A percentile compares a stretch with the other conserved stretches of the same genome.
Evolutionary conservation across 306 rosid genomes (phyloP).

Genomic region (Cyclanthera cordifolia): DNA sequence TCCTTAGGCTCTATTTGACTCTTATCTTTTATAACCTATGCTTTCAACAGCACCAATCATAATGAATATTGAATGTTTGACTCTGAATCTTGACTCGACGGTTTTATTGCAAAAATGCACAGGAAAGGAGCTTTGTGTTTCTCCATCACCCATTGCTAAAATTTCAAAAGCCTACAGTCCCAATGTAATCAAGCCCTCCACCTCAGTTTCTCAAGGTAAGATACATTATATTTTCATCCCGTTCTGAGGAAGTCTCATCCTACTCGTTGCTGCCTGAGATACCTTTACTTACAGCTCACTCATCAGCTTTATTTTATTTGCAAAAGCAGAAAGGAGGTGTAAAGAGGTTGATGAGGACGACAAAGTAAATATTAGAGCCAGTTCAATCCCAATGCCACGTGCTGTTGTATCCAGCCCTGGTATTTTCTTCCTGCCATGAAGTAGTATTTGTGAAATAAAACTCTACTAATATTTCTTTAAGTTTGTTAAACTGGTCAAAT

Average conservation of each 20-base stretch:
- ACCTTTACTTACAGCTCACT: slow-evolving; percentile 13
- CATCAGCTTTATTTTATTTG: slow-evolving; percentile 14
- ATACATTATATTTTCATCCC: not conserved
- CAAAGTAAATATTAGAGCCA: slow-evolving; percentile 39
- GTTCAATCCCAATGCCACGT: slow-evolving; percentile 62
- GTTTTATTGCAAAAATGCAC: not conserved
- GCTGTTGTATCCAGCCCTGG: slow-evolving; percentile 89
- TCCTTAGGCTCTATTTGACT: too few relatives aligned
- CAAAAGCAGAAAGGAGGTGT: slow-evolving; percentile 29
- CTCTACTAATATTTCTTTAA: not conserved
- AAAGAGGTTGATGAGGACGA: slow-evolving; percentile 26
- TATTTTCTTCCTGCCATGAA: slow-evolving; percentile 18
- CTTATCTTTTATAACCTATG: not conserved
- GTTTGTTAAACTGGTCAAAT: not conserved
- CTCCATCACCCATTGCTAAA: slow-evolving; percentile 29
- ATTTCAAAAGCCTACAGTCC: slow-evolving; percentile 37
- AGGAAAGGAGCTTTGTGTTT: slow-evolving; percentile 18
- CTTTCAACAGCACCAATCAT: not conserved
- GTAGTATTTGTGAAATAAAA: not conserved
- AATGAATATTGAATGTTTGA: not conserved
- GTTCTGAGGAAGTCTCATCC: not conserved
- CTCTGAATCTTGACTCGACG: not conserved
- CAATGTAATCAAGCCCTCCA: slow-evolving; percentile 25
- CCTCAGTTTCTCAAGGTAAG: slow-evolving; percentile 33
- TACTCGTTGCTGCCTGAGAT: not conserved